Conservation (phyloP, 768 basidiomycete genomes). For the Sistotremastrum niveocremeum region DNA sequence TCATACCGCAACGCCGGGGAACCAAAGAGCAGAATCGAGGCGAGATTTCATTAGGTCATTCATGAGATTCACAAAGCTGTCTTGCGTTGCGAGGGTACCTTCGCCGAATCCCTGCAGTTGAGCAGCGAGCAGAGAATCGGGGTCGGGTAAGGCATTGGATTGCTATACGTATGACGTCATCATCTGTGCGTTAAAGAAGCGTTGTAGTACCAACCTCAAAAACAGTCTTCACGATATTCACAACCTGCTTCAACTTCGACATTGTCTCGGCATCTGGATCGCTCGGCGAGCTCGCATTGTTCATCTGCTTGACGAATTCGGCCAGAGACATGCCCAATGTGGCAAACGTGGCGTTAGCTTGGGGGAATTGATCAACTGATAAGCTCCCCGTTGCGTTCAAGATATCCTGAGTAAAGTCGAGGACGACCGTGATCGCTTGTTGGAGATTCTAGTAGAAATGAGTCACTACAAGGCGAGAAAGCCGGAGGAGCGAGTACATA, state of each 20-base stretch:
- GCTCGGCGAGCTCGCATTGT: neutral
- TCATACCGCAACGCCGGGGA: neutral
- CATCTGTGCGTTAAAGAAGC: neutral
- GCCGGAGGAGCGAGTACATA: neutral
- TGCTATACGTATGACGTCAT: neutral
- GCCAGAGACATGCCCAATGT: no score
- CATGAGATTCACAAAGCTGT: neutral
- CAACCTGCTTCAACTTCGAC: neutral
- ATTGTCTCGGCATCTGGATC: neutral
- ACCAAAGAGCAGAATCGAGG: neutral
- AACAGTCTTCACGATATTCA: neutral
- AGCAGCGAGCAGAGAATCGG: neutral
- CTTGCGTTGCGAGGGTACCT: neutral
- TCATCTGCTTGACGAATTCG: no score
- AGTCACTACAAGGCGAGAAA: neutral
- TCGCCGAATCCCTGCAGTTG: neutral
- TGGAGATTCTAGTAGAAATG: neutral
- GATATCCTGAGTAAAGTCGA: neutral
- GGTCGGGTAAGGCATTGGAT: neutral
- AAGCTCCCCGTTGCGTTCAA: neutral
- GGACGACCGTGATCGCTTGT: neutral
- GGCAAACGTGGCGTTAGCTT: no score
- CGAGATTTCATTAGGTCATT: neutral
- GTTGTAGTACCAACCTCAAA: neutral
- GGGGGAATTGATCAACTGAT: no score